Evolutionary conservation across 495 filamentous ascomycete species (phyloP), one percentile per base, ranked within the genome.

Genomic region (Xanthoparmelia taractica): DNA sequence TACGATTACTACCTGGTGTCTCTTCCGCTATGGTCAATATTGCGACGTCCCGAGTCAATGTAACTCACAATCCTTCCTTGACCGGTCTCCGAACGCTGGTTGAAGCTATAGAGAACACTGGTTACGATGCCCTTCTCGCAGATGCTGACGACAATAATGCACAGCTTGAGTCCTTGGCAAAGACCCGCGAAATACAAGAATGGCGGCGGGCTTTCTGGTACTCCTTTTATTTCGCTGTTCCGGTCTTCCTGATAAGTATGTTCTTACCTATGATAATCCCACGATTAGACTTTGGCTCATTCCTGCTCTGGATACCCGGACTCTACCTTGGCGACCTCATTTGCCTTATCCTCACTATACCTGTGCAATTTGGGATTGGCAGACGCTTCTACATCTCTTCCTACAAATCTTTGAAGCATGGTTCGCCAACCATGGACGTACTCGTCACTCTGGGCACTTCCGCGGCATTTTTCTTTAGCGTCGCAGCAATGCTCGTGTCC

Each of bases 391-490:
- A 97, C 71, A 70, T 87, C 43, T 90, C 88, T 23, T 92, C 92
- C n/a, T 97, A 80, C 72, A 96, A 91, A 69, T 95, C 91, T 1
- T 72, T 99, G 57, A 87, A 86, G 68, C 95, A 99, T 72, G 81
- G 86, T 13, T 87, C 90, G 3, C 92, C 94, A 2, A 97, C 94
- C 1, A 99, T 99, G 94, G 94, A 99, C 70, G 93, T 99, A 2
- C 79, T 99, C 7, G 91, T 99, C 43, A 89, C 95, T 57, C 74
- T 97, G 7, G 94, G 94, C 15, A 99, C 95, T 23, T 96, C 91
- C 0, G 88, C 92, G n/a, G 94, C 94, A 4, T 98, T 97, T 79
- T 96, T 97, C 73, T 99, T 97, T 76, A 97, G 93, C 72, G 75
- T 90, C 66, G 85, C 88, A 48, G 87, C 91, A 15, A 97, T 99